phyloP scores from a whole-genome alignment of 768 basidiomycete genomes.

The Boletus tylopilopsis region DNA sequence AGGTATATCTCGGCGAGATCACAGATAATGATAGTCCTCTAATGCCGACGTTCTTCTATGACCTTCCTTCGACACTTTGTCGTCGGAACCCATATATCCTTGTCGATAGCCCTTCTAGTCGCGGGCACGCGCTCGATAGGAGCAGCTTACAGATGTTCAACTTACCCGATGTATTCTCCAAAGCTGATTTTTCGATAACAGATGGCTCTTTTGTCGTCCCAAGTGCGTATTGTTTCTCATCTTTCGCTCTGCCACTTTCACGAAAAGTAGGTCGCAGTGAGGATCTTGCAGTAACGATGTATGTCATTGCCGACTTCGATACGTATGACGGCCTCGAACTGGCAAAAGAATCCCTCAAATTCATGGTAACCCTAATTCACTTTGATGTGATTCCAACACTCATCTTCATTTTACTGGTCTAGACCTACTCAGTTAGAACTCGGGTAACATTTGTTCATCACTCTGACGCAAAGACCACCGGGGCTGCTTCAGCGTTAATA shows the following conservation, averaged over 20 bases:
- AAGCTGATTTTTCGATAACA: slow-evolving; percentile 38
- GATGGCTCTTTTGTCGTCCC: slow-evolving; percentile 60
- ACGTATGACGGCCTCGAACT: slow-evolving; percentile 52
- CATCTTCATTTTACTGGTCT: not conserved
- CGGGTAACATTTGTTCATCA: slow-evolving; percentile 81
- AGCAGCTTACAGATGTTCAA: slow-evolving; percentile 21
- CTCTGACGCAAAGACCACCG: slow-evolving; percentile 33
- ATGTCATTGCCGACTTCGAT: slow-evolving; percentile 79
- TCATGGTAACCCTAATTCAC: slow-evolving; percentile 47
- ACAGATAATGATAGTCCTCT: slow-evolving; percentile 48
- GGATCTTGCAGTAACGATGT: slow-evolving; percentile 43
- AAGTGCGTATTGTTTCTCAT: slow-evolving; percentile 36
- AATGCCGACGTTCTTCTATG: slow-evolving; percentile 82
- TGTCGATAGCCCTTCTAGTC: slow-evolving; percentile 40
- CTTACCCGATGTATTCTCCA: slow-evolving; percentile 28
- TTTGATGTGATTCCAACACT: not conserved
- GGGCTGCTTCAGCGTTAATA: slow-evolving; percentile 42
- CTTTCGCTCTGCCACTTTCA: slow-evolving; percentile 3
- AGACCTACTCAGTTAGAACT: slow-evolving; percentile 45
- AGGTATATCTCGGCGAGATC: slow-evolving; percentile 59
- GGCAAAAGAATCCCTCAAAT: slow-evolving; percentile 60
- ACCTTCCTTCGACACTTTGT: slow-evolving; percentile 67
- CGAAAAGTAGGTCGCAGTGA: slow-evolving; percentile 10
- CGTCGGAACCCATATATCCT: slow-evolving; percentile 78
- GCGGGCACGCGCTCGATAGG: slow-evolving; percentile 8